Evolutionary conservation across 345 rosid genomes (phyloP).

Genomic region (Populus tremula): DNA sequence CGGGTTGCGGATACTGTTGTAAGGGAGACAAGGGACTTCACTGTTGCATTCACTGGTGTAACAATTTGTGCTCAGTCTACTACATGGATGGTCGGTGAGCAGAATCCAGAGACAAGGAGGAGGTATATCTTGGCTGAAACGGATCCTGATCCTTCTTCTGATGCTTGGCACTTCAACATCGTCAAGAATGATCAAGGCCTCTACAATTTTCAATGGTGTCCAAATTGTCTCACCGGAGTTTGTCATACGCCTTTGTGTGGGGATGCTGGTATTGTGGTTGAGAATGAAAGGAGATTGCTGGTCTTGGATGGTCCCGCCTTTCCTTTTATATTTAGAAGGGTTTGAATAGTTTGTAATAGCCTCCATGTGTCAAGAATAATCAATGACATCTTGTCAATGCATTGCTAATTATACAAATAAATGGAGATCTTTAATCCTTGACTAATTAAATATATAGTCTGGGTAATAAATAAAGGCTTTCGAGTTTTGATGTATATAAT

Average conservation of each 20-base stretch:
- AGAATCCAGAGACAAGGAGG: constrained; percentile 11
- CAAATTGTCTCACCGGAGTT: background rate
- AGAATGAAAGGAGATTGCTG: constrained; percentile 6
- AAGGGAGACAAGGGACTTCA: constrained; percentile 9
- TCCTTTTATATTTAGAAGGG: constrained; percentile 15
- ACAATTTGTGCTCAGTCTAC: background rate
- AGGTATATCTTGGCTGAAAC: constrained; percentile 10
- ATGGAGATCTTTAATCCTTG: too few species aligned
- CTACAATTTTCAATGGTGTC: constrained; percentile 14
- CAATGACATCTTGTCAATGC: background rate
- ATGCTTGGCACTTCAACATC: constrained; percentile 1
- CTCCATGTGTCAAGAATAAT: background rate
- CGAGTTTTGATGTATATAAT: too few species aligned
- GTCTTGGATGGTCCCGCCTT: constrained; percentile 12
- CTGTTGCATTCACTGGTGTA: background rate
- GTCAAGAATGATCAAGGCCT: constrained; percentile 2
- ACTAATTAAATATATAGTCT: too few species aligned
- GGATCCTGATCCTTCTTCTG: background rate
- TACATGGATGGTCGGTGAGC: constrained; percentile 14
- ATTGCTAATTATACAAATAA: background rate
- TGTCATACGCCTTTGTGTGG: constrained; percentile 16
- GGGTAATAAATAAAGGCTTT: too few species aligned
- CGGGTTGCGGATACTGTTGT: background rate
- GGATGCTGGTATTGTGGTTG: constrained; percentile 4
- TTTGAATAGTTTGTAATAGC: background rate